Percentiles rank a stretch among this genome's conserved stretches.
phyloP scores from a whole-genome alignment of 208 protist species.

The Trypanosoma boissoni region DNA sequence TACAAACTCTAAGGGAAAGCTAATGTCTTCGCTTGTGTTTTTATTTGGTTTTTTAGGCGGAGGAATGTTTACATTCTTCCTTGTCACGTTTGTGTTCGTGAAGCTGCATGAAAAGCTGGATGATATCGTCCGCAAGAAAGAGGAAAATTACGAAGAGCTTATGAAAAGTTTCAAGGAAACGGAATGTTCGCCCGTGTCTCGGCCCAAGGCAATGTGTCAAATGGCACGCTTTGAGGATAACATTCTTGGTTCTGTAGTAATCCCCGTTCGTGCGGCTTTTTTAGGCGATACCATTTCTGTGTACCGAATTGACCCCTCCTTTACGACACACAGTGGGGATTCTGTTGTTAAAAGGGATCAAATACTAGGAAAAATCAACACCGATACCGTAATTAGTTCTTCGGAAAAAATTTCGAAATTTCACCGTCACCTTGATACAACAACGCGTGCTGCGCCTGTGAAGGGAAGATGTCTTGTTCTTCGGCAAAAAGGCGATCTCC shows the following conservation, averaged over 20 bases:
- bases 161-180: constrained; percentile 38
- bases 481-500: constrained; percentile 31
- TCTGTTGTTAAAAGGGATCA: constrained; percentile 41
- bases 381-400: constrained; percentile 35
- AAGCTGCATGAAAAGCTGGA: constrained; percentile 31
- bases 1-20: neutral
- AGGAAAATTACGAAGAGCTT: constrained; percentile 37
- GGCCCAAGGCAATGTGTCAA: constrained; percentile 68
- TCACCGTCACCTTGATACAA: constrained; percentile 66
- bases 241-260: constrained; percentile 43
- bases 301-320: constrained; percentile 53
- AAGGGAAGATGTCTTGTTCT: constrained; percentile 71
- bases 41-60: constrained; percentile 53
- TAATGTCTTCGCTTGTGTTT: constrained; percentile 28
- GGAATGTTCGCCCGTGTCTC: constrained; percentile 34
- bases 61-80: constrained; percentile 33
- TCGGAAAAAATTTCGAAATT: constrained; percentile 66
- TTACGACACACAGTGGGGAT: neutral
- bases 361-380: constrained; percentile 72
- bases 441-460: constrained; percentile 49
- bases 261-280: constrained; percentile 67
- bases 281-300: constrained; percentile 62
- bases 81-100: constrained; percentile 50
- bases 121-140: constrained; percentile 38
- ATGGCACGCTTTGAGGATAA: constrained; percentile 68